Evolutionary conservation across 306 rosid species (phyloP).

Genomic region (Rosa chinensis): DNA sequence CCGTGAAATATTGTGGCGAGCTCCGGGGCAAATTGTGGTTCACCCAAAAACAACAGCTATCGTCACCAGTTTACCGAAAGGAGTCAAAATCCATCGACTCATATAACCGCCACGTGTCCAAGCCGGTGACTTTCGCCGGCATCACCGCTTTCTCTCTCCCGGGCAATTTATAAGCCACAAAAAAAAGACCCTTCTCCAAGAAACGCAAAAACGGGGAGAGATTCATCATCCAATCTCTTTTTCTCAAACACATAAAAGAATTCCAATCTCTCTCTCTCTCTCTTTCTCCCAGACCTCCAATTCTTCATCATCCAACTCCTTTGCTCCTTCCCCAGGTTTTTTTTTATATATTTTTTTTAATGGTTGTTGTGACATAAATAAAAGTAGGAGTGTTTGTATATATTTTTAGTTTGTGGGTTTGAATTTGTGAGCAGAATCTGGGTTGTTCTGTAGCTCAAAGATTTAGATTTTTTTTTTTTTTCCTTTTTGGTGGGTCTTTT

Average conservation of each 20-base stretch:
- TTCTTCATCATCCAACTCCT: constrained; percentile 12
- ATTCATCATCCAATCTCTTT: constrained; percentile 12
- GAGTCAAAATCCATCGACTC: neutral
- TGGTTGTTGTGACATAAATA: neutral
- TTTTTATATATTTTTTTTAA: neutral
- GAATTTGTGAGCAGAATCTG: constrained; percentile 13
- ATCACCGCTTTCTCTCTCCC: constrained; percentile 21
- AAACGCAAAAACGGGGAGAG: neutral
- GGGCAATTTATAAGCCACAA: constrained; percentile 5
- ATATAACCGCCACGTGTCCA: constrained; percentile 31
- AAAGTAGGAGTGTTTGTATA: neutral
- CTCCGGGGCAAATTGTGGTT: constrained; percentile 1
- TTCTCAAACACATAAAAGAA: neutral
- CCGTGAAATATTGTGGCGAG: neutral
- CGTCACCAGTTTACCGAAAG: constrained; percentile 1
- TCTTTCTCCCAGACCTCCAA: constrained; percentile 10
- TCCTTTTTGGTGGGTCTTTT: neutral
- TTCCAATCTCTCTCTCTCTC: constrained; percentile 7
- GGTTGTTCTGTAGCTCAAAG: neutral
- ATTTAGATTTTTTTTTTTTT: neutral
- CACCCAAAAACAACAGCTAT: neutral
- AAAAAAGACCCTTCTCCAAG: constrained; percentile 7
- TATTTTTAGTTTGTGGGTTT: neutral
- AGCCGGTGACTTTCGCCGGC: constrained; percentile 31
- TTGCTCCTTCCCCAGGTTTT: constrained; percentile 29